Percentiles rank a stretch among this genome's conserved stretches.
phyloP scores from a whole-genome alignment of 1,139 yeast species.

The Lodderomyces elongisporus region DNA sequence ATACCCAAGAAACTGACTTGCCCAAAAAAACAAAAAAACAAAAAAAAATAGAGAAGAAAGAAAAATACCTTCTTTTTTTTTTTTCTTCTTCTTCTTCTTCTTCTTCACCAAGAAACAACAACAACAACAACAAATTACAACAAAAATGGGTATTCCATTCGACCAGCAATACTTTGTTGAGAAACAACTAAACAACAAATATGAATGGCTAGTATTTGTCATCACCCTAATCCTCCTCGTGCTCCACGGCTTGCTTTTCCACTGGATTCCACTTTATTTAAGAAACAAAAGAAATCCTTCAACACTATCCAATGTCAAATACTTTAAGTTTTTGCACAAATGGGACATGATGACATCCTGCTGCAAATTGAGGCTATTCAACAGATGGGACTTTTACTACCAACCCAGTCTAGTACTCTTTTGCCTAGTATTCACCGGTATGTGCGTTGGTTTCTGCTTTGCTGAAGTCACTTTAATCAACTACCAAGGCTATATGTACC shows the following conservation, averaged over 20 bases:
- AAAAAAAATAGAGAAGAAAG: too few relatives aligned
- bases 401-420: conserved; percentile 40
- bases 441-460: conserved; percentile 23
- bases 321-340: conserved; percentile 22
- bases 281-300: conserved; percentile 8
- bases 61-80: too few relatives aligned
- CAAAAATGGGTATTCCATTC: conserved; percentile 14
- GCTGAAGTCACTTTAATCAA: conserved; percentile 32
- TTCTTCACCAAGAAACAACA: too few relatives aligned
- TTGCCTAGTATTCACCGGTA: conserved; percentile 21
- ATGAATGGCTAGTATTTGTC: conserved; percentile 32
- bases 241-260: conserved; percentile 37
- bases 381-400: conserved; percentile 18
- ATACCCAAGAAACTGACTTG: too few relatives aligned
- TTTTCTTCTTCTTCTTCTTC: too few relatives aligned
- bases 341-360: conserved; percentile 30
- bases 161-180: conserved; percentile 32
- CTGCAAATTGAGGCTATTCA: conserved; percentile 18
- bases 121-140: too few relatives aligned
- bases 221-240: conserved; percentile 23
- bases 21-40: too few relatives aligned
- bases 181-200: conserved; percentile 27
- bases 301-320: conserved; percentile 8
- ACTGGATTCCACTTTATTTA: conserved; percentile 35
- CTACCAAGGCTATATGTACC: conserved; percentile 35